Evolutionary conservation across 1,284 basidiomycete genomes (phyloP), one percentile per base, ranked within the genome.

Genomic region (Ustilago hordei): DNA sequence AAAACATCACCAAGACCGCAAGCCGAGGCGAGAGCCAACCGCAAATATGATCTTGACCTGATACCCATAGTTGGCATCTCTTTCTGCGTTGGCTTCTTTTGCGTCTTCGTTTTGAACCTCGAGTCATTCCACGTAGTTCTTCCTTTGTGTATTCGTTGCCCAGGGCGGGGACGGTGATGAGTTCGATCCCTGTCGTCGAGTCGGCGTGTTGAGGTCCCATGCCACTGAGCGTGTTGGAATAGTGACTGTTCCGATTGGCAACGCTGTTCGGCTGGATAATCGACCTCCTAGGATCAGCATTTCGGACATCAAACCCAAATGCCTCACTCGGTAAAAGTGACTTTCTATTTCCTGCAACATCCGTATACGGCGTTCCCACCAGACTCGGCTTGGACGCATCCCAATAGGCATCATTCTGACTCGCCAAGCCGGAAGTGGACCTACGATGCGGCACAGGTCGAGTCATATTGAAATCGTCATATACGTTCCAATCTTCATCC

Each of bases 401-500:
- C 70, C 72, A 75, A 34, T 72, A 72, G 4, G 60, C 72, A 38
- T 69, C 63, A 35, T 59, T 58, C 63, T 66, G 61, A 17, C 56
- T 48, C 8, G 68, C 62, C 7, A 69, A 34, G 0, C 57, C 66
- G 4, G 68, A 60, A 5, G 64, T 63, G 11, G 76, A 65, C 8
- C 58, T 50, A 53, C 77, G 63, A 32, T 78, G 62, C 6, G 74
- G 63, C 58, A 66, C 48, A 31, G 80, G 78, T 5, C 78, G 66
- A 11, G 70, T 72, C 65, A 79, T 83, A 73, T 83, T 83, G 67
- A 83, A 83, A 52, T 83, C 82, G 47, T 83, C 82, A 57, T 83
- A 83, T 15, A 83, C 81, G 52, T 83, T 82, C 82, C 82, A 83
- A 47, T 81, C 78, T 19, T 81, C 67, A 12, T 79, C 80, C 4